Conservation (phyloP, 306 rosid species). For the Cicer chorassanicum region DNA sequence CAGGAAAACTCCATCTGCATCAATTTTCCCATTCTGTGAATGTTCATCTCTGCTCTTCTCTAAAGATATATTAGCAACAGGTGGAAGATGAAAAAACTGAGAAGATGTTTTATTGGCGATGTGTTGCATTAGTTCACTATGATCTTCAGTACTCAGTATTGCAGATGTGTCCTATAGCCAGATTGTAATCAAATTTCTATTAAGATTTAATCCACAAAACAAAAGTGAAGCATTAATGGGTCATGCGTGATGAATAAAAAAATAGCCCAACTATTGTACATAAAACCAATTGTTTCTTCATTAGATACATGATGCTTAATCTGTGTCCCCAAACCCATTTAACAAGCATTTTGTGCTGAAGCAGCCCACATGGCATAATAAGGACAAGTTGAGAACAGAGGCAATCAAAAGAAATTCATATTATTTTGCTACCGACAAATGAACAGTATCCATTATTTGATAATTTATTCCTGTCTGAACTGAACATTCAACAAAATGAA, state of each 20-base stretch:
- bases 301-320: not conserved
- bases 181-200: slow-evolving; percentile 35
- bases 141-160: slow-evolving; percentile 88
- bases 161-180: slow-evolving; percentile 75
- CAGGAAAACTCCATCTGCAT: slow-evolving; percentile 48
- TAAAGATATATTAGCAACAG: slow-evolving; percentile 58
- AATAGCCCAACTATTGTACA: not conserved
- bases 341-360: too few relatives aligned
- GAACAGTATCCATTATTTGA: too few relatives aligned
- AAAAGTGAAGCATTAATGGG: slow-evolving; percentile 17
- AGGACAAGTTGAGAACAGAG: too few relatives aligned
- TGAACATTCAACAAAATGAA: not conserved
- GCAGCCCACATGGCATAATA: too few relatives aligned
- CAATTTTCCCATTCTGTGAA: slow-evolving; percentile 52
- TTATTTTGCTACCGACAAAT: too few relatives aligned
- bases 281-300: not conserved
- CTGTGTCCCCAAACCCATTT: too few relatives aligned
- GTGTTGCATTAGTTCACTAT: slow-evolving; percentile 70
- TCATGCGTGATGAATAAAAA: slow-evolving; percentile 18
- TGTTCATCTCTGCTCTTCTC: slow-evolving; percentile 49
- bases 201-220: slow-evolving; percentile 35
- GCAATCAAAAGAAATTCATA: too few relatives aligned
- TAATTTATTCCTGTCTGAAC: too few relatives aligned
- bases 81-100: slow-evolving; percentile 69
- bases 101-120: slow-evolving; percentile 77